phyloP scores from a whole-genome alignment of 306 rosid species.

The Pyrus pyrifolia region DNA sequence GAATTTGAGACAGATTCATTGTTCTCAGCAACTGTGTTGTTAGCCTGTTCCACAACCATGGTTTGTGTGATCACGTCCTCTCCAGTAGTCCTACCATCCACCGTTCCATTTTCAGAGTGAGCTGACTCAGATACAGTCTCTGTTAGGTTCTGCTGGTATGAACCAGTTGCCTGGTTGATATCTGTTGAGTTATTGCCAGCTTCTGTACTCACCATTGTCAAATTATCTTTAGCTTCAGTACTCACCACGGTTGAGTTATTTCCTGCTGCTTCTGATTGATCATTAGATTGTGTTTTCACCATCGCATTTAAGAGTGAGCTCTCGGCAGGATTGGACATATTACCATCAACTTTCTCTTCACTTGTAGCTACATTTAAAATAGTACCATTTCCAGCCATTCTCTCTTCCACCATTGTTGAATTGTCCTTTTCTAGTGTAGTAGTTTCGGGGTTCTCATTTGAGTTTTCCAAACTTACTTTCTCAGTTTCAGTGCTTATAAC shows the following conservation, averaged over 20 bases:
- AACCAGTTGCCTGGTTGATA: constrained; percentile 2
- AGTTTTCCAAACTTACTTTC: constrained; percentile 31
- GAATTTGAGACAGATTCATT: constrained; percentile 26
- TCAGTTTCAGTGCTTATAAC: constrained; percentile 31
- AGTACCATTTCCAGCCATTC: constrained; percentile 17
- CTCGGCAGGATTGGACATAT: constrained; percentile 19
- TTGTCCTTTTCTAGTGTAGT: constrained; percentile 26
- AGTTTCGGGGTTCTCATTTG: constrained; percentile 29
- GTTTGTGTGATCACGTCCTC: constrained; percentile 20
- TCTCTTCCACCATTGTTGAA: constrained; percentile 32
- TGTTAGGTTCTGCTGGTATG: constrained; percentile 32
- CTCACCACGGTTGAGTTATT: constrained; percentile 19
- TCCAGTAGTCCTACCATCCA: constrained; percentile 19
- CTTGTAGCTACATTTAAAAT: constrained; percentile 24
- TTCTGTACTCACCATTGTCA: constrained; percentile 12
- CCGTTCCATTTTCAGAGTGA: constrained; percentile 16
- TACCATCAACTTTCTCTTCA: constrained; percentile 22
- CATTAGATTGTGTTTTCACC: constrained; percentile 16
- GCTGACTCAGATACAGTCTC: constrained; percentile 4
- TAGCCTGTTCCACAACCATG: constrained; percentile 24
- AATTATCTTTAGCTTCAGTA: constrained; percentile 26
- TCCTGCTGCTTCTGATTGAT: constrained; percentile 25
- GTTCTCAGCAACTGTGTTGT: constrained; percentile 22
- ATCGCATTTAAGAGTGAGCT: constrained; percentile 23
- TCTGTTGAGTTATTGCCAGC: not conserved